phyloP scores from a whole-genome alignment of 2,329 filamentous ascomycete genomes.

The Exutisphaerella laricina region DNA sequence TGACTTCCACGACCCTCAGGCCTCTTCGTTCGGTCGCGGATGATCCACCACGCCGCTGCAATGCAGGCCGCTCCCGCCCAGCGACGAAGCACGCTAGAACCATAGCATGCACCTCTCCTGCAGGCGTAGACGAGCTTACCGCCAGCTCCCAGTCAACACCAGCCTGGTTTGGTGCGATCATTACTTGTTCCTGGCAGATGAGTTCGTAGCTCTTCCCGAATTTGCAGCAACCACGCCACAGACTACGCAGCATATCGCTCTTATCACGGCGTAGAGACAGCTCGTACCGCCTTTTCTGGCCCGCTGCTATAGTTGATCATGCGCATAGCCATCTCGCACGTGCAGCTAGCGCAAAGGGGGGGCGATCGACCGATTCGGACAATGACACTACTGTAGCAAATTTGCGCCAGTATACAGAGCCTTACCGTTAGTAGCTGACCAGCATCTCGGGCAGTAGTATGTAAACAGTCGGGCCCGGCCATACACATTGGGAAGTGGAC shows the following conservation, averaged over 20 bases:
- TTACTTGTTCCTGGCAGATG: slow-evolving; percentile 8
- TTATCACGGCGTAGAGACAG: too few species aligned
- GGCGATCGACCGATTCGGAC: slow-evolving; percentile 12
- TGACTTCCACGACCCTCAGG: neutral
- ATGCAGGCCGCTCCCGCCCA: slow-evolving; percentile 2
- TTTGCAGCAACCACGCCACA: neutral
- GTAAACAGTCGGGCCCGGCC: slow-evolving; percentile 5
- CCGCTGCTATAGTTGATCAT: slow-evolving; percentile 10
- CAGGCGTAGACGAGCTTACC: slow-evolving; percentile 5
- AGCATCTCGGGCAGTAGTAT: slow-evolving; percentile 3
- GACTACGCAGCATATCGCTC: slow-evolving; percentile 3
- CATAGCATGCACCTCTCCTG: neutral
- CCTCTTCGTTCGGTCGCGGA: neutral
- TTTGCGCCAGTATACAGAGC: slow-evolving; percentile 5
- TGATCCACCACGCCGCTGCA: slow-evolving; percentile 3
- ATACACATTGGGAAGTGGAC: neutral
- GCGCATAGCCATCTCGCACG: slow-evolving; percentile 11
- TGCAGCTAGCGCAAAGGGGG: slow-evolving; percentile 13
- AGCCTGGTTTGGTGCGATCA: neutral
- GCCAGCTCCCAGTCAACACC: slow-evolving; percentile 1
- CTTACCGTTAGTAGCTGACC: neutral
- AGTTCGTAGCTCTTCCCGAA: neutral
- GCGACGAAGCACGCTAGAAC: slow-evolving; percentile 4
- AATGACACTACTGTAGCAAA: slow-evolving; percentile 6
- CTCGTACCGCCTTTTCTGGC: neutral